A percentile compares a stretch with the other conserved stretches of the same genome.
These are phyloP conservation scores for Debaryomyces prosopidis DNA, from an alignment of 805 yeast genomes.

Conservation along the genomic window DNA sequence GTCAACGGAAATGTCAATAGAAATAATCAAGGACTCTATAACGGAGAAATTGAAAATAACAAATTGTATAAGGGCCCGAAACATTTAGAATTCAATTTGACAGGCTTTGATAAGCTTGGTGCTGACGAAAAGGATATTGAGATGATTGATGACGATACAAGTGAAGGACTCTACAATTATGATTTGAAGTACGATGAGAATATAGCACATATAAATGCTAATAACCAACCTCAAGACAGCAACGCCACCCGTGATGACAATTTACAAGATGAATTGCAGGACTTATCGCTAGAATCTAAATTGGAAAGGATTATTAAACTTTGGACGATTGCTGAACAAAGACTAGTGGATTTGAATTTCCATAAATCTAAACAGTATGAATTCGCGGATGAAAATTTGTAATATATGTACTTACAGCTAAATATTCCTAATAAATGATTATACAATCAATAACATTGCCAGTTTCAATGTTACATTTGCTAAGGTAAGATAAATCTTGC, in stretches of 20 bases:
- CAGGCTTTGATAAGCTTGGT: slow-evolving; percentile 8
- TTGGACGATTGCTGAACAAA: slow-evolving; percentile 66
- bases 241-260: slow-evolving; percentile 16
- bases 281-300: slow-evolving; percentile 34
- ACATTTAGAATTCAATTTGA: slow-evolving; percentile 19
- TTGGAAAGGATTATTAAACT: slow-evolving; percentile 57
- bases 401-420: not conserved
- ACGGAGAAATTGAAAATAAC: slow-evolving; percentile 2
- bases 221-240: slow-evolving; percentile 1
- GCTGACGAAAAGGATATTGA: slow-evolving; percentile 5
- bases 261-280: slow-evolving; percentile 23
- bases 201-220: not conserved
- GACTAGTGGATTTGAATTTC: slow-evolving; percentile 38
- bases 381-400: slow-evolving; percentile 17
- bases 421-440: slow-evolving; percentile 6
- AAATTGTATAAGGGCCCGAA: slow-evolving; percentile 20
- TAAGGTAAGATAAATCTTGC: slow-evolving; percentile 30
- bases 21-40: slow-evolving; percentile 6
- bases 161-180: slow-evolving; percentile 3
- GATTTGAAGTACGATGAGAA: slow-evolving; percentile 9
- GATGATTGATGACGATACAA: slow-evolving; percentile 6
- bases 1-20: slow-evolving; percentile 8
- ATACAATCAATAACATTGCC: slow-evolving; percentile 41
- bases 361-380: slow-evolving; percentile 24
- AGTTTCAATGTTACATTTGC: slow-evolving; percentile 41